These are phyloP conservation scores for Aquanectria penicillioides DNA, from an alignment of 2,329 filamentous ascomycete species.

Conservation along the genomic window DNA sequence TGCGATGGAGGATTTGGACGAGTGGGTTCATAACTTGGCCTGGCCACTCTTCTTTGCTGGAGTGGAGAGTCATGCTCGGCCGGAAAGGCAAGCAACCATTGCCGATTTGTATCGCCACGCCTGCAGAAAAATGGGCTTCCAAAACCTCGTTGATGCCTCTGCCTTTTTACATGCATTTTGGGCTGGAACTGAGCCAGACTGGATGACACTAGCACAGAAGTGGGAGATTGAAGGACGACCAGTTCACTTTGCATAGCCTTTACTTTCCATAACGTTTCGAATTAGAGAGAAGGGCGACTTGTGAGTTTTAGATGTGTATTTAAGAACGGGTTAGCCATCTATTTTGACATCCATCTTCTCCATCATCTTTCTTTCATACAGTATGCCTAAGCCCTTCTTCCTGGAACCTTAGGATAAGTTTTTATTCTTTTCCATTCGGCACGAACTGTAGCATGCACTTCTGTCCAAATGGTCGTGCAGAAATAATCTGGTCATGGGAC, in stretches of 20 bases:
- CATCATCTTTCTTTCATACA: too few species aligned
- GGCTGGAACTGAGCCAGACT: constrained; percentile 8
- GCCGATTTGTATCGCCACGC: neutral
- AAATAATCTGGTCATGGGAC: constrained; percentile 23
- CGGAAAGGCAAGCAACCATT: neutral
- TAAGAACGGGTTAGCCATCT: too few species aligned
- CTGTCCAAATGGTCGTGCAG: constrained; percentile 16
- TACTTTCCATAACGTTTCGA: too few species aligned
- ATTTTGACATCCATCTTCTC: too few species aligned
- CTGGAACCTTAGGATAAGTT: too few species aligned
- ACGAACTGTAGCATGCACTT: constrained; percentile 17
- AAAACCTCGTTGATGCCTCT: constrained; percentile 14
- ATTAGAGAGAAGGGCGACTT: too few species aligned
- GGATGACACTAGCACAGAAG: constrained; percentile 1
- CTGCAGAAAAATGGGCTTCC: constrained; percentile 16
- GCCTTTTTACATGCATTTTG: constrained; percentile 19
- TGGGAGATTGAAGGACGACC: constrained; percentile 16
- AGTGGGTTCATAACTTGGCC: constrained; percentile 14
- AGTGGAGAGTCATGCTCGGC: neutral
- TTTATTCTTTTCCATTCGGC: too few species aligned
- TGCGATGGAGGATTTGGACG: constrained; percentile 1
- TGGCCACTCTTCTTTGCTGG: constrained; percentile 22
- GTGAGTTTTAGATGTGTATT: too few species aligned
- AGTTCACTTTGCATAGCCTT: constrained; percentile 8
- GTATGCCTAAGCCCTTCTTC: too few species aligned